Conservation (phyloP, 2,329 filamentous ascomycete genomes). For the Colletotrichum sp. region DNA sequence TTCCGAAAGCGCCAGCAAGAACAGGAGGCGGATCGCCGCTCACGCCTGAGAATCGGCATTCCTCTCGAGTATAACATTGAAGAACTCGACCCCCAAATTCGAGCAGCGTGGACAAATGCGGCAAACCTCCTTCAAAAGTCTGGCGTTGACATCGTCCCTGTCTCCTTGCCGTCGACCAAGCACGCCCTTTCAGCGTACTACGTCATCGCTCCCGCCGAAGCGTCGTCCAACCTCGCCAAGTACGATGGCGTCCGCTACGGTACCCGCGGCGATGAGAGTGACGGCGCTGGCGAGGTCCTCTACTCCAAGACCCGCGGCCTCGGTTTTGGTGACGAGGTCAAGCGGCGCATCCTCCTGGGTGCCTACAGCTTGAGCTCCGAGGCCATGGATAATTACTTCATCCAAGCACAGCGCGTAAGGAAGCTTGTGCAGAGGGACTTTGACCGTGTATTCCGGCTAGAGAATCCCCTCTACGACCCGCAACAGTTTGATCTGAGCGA, state of each 20-base stretch:
- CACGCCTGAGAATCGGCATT: conserved; percentile 57
- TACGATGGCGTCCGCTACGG: conserved; percentile 98
- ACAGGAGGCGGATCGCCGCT: conserved; percentile 7
- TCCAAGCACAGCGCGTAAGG: conserved; percentile 89
- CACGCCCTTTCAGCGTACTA: conserved; percentile 94
- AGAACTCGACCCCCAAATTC: conserved; percentile 76
- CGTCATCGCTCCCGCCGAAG: conserved; percentile 91
- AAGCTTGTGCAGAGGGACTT: conserved; percentile 87
- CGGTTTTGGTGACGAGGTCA: conserved; percentile 85
- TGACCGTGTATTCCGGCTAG: conserved; percentile 73
- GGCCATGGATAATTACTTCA: conserved; percentile 95
- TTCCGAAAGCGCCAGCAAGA: conserved; percentile 58
- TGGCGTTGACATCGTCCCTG: conserved; percentile 76
- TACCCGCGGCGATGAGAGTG: conserved; percentile 53
- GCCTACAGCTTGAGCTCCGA: conserved; percentile 89
- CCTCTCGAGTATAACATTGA: conserved; percentile 85
- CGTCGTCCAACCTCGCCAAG: conserved; percentile 93
- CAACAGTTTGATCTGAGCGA: conserved; percentile 64
- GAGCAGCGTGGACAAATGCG: conserved; percentile 69
- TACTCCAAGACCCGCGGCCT: conserved; percentile 78
- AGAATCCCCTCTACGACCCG: conserved; percentile 69
- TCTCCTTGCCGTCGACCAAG: conserved; percentile 83
- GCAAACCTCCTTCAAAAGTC: conserved; percentile 63
- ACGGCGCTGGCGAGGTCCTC: conserved; percentile 66
- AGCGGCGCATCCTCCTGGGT: conserved; percentile 85